A percentile compares a stretch with the other conserved stretches of the same genome.
Evolutionary conservation across 306 rosid genomes (phyloP).

Genomic region (Quercus alba): DNA sequence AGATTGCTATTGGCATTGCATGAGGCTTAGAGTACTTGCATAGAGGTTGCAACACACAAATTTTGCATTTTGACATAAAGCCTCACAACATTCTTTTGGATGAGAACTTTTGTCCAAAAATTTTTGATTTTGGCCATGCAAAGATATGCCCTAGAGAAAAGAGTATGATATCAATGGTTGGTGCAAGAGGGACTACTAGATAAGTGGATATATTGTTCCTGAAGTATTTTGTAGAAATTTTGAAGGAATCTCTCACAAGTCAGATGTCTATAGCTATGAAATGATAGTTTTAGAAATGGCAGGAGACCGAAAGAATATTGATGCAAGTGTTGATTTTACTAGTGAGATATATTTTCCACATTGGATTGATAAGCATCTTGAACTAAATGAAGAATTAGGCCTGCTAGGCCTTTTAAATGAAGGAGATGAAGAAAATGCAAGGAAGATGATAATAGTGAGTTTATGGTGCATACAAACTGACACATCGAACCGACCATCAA

Average conservation of each 20-base stretch:
- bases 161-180: slow-evolving; percentile 34
- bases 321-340: no score
- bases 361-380: no score
- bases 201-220: slow-evolving; percentile 40
- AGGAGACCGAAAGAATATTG: neutral
- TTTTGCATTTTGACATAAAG: slow-evolving; percentile 14
- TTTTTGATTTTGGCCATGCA: slow-evolving; percentile 48
- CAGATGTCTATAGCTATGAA: slow-evolving; percentile 47
- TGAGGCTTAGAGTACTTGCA: neutral
- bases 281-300: slow-evolving; percentile 32
- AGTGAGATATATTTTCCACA: no score
- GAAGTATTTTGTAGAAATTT: slow-evolving; percentile 23
- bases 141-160: slow-evolving; percentile 27
- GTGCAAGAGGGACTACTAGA: slow-evolving; percentile 35
- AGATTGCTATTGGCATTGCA: neutral
- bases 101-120: slow-evolving; percentile 23
- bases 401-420: no score
- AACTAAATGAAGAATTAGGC: no score
- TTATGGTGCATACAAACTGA: no score
- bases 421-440: no score
- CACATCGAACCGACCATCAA: no score
- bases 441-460: no score
- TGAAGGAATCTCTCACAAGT: slow-evolving; percentile 34
- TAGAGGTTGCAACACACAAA: neutral
- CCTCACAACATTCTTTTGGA: slow-evolving; percentile 39